A percentile compares a stretch with the other conserved stretches of the same genome.
phyloP scores from a whole-genome alignment of 2,329 filamentous ascomycete species.

The Phyllosticta citriasiana region DNA sequence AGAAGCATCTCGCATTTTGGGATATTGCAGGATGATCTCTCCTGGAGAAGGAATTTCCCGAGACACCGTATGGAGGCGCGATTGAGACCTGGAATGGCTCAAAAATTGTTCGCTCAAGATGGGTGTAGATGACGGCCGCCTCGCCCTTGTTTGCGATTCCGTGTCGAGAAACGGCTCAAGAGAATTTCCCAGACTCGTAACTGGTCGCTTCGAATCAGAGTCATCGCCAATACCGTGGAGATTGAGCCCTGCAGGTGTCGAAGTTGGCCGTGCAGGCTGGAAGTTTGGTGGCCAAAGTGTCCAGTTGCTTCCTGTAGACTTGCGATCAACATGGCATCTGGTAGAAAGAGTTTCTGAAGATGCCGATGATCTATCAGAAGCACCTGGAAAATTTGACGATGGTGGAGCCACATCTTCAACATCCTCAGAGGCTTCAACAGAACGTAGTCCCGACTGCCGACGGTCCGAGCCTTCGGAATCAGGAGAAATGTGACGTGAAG shows the following conservation, averaged over 20 bases:
- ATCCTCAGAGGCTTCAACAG: slow-evolving; percentile 1
- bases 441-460: not conserved
- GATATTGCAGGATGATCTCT: not conserved
- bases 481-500: not conserved
- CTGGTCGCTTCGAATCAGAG: not conserved
- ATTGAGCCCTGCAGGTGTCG: slow-evolving; percentile 1
- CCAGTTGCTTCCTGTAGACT: slow-evolving; percentile 8
- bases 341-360: slow-evolving; percentile 8
- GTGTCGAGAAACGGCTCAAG: slow-evolving; percentile 1
- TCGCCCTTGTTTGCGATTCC: not conserved
- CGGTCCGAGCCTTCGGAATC: not conserved
- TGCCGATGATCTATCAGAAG: slow-evolving; percentile 6
- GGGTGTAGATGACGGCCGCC: not conserved
- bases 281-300: slow-evolving; percentile 3
- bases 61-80: not conserved
- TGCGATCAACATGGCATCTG: slow-evolving; percentile 2
- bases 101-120: not conserved
- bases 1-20: not conserved
- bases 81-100: not conserved
- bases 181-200: slow-evolving; percentile 6
- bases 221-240: not conserved
- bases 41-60: not conserved
- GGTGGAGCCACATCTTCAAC: not conserved
- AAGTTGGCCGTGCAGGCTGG: slow-evolving; percentile 4
- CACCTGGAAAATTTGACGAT: slow-evolving; percentile 2